These are phyloP conservation scores for Ophiocordyceps unilateralis DNA, from an alignment of 2,329 filamentous ascomycete species.

Conservation along the genomic window DNA sequence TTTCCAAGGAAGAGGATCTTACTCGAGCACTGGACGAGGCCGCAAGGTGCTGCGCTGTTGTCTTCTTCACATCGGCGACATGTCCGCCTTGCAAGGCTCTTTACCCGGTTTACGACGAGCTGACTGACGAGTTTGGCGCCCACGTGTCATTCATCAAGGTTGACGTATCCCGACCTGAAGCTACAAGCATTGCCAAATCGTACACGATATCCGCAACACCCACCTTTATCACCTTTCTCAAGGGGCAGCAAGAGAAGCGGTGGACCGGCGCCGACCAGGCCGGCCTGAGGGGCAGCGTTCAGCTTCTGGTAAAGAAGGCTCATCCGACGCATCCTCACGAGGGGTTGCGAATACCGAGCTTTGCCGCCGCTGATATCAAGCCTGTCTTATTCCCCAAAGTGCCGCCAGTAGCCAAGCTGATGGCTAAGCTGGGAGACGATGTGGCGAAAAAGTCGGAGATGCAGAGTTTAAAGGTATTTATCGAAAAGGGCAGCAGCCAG, in stretches of 20 bases:
- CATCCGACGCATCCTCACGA: conserved; percentile 62
- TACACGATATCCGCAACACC: conserved; percentile 64
- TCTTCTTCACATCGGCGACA: conserved; percentile 86
- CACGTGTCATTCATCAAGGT: conserved; percentile 66
- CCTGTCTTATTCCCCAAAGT: conserved; percentile 61
- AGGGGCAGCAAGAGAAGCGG: conserved; percentile 55
- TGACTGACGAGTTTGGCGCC: conserved; percentile 55
- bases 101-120: conserved; percentile 65
- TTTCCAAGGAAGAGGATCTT: conserved; percentile 26
- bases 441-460: conserved; percentile 42
- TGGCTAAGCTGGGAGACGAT: conserved; percentile 54
- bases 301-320: conserved; percentile 57
- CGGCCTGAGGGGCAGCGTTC: conserved; percentile 53
- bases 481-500: conserved; percentile 42
- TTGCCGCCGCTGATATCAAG: conserved; percentile 44
- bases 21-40: conserved; percentile 32
- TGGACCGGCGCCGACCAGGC: conserved; percentile 65
- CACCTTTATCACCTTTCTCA: conserved; percentile 74
- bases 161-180: conserved; percentile 51
- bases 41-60: conserved; percentile 50
- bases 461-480: conserved; percentile 49
- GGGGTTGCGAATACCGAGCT: conserved; percentile 49
- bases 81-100: conserved; percentile 72
- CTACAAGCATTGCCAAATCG: conserved; percentile 42
- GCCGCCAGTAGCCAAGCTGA: conserved; percentile 68